These are phyloP conservation scores for Corinectria fuckeliana DNA, from an alignment of 2,329 filamentous ascomycete species.

Conservation along the genomic window DNA sequence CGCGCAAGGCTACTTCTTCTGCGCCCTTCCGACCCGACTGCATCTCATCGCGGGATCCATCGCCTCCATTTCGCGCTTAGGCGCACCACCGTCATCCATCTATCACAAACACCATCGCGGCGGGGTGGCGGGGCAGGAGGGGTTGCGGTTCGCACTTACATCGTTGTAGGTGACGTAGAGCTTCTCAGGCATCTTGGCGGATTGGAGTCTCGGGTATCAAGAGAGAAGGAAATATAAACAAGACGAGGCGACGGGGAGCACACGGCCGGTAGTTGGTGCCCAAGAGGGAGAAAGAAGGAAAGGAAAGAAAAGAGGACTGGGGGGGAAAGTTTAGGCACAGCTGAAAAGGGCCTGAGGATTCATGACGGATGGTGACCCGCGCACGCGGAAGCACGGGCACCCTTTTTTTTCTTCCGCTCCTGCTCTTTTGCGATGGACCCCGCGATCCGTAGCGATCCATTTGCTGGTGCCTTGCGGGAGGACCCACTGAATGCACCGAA, in stretches of 20 bases:
- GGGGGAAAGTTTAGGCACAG: constrained; percentile 15
- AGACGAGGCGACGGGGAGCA: constrained; percentile 26
- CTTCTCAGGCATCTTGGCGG: constrained; percentile 77
- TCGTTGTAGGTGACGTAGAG: constrained; percentile 92
- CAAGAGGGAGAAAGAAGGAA: constrained; percentile 26
- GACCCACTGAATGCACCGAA: constrained; percentile 23
- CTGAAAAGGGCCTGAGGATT: constrained; percentile 23
- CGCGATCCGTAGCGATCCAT: constrained; percentile 16
- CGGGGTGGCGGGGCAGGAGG: constrained; percentile 38
- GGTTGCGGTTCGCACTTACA: constrained; percentile 58
- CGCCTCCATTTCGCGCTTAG: constrained; percentile 10
- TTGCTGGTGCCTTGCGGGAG: constrained; percentile 9
- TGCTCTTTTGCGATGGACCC: constrained; percentile 22
- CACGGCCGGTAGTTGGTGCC: constrained; percentile 18
- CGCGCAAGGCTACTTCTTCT: background rate
- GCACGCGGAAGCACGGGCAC: constrained; percentile 24
- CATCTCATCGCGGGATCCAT: background rate
- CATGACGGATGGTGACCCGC: constrained; percentile 9
- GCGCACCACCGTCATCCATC: constrained; percentile 23
- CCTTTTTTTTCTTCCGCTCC: constrained; percentile 36
- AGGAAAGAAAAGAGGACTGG: constrained; percentile 16
- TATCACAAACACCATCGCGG: constrained; percentile 20
- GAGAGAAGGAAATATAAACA: too few relatives aligned
- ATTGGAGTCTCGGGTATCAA: constrained; percentile 19
- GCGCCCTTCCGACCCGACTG: background rate